Evolutionary conservation across 2,329 filamentous ascomycete genomes (phyloP).

Genomic region (Talaromyces amestolkiae): DNA sequence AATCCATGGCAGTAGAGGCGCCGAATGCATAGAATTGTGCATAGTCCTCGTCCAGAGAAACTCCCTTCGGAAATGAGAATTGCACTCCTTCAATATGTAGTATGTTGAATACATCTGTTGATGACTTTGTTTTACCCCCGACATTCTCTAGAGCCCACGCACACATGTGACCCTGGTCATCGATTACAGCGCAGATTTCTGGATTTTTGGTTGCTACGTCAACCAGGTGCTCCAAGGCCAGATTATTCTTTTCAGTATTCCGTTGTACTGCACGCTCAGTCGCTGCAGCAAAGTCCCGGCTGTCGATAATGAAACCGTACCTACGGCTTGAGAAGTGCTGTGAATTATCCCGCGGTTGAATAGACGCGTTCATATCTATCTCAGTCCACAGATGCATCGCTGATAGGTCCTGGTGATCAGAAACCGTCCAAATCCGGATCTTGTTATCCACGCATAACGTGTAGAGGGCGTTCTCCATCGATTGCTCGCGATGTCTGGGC

Average conservation of each 20-base stretch:
- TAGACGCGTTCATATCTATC: conserved; percentile 71
- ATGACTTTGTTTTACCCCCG: conserved; percentile 64
- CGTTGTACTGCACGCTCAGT: conserved; percentile 72
- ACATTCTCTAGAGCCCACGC: conserved; percentile 91
- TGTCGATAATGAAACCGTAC: conserved; percentile 80
- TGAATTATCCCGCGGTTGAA: conserved; percentile 55
- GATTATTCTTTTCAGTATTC: conserved; percentile 60
- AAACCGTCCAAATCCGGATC: conserved; percentile 78
- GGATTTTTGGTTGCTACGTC: conserved; percentile 80
- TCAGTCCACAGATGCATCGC: conserved; percentile 76
- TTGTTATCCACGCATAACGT: conserved; percentile 79
- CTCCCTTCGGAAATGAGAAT: conserved; percentile 37
- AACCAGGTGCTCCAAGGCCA: conserved; percentile 78
- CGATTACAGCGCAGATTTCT: conserved; percentile 82
- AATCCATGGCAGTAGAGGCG: conserved; percentile 58
- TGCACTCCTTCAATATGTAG: conserved; percentile 67
- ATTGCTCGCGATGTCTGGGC: conserved; percentile 73
- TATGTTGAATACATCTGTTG: conserved; percentile 77
- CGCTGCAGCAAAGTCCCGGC: conserved; percentile 72
- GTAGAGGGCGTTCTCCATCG: conserved; percentile 82
- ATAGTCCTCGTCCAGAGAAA: conserved; percentile 50
- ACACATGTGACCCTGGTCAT: conserved; percentile 81
- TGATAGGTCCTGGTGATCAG: conserved; percentile 68
- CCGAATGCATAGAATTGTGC: conserved; percentile 73
- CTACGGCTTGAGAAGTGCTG: conserved; percentile 47